Base-by-base conservation (phyloP, 176 grass and related monocot genomes). In the Lolium perenne region DNA sequence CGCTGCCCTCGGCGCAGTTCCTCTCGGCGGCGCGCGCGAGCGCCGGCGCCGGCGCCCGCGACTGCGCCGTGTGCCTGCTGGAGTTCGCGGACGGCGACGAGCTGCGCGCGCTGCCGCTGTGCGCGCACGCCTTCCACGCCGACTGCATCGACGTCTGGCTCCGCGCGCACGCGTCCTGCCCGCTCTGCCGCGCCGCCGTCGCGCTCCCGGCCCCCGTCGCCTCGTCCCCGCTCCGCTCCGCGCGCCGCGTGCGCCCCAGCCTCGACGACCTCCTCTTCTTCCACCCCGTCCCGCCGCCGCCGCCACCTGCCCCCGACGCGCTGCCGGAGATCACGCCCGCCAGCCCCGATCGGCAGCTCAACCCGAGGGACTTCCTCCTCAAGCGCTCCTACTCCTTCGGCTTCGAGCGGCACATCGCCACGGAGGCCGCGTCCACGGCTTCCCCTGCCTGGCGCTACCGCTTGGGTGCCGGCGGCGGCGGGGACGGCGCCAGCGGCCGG, bases 81-180 rank as follows among this genome's bases (percentile, higher is more conserved):
- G 94, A 98, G 92, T 98, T 98, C 78, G 92, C 85, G 4, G 94
- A 98, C 87, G 89, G 90, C 21, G 97, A 98, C 68, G 83, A 86
- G 58, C 88, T 98, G 43, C 96, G 93, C 57, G 90, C 96, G 13
- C 82, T 98, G 38, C 96, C 96, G 71, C 78, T 79, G 3, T 98
- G 93, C 78, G 92, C 88, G 74, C 96, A 98, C 86, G 93, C 96
- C 2, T 98, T 98, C 83, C 96, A 98, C 89, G 92, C 86, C 21
- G 93, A 98, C 84, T 98, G 93, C 92, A 86, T 98, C 78, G 93
- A 98, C 84, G 90, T 95, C 54, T 98, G 96, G 96, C 92, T 98
- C 69, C 86, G 92, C 26, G 94, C 92, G 10, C 93, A 95, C 29
- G 93, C 93, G 53, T 93, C 91, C 17, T 98, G 95, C 88, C 93